phyloP scores from a whole-genome alignment of 352 stramenopile species.

The Phytophthora aleatoria region DNA sequence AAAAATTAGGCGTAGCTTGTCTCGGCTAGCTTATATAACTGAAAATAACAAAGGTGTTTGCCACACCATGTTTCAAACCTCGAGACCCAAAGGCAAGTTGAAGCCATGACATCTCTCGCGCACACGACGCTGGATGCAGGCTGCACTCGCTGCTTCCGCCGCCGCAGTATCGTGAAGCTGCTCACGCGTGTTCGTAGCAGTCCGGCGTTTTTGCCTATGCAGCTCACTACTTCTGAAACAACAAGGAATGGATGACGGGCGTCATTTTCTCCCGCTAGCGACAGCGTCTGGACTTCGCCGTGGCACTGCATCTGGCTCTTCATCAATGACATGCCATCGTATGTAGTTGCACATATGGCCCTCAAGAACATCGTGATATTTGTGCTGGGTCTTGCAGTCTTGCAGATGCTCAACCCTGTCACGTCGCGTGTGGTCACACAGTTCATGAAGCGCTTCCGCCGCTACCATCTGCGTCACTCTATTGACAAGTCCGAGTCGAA shows the following conservation, averaged over 20 bases:
- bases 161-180: no score
- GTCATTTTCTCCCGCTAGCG: constrained; percentile 85
- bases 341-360: constrained; percentile 76
- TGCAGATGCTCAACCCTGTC: constrained; percentile 72
- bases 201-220: no score
- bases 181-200: no score
- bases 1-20: no score
- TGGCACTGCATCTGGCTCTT: constrained; percentile 79
- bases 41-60: no score
- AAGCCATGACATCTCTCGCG: no score
- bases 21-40: no score
- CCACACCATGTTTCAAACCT: no score
- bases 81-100: no score
- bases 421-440: constrained; percentile 54
- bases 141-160: no score
- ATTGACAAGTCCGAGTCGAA: constrained; percentile 59
- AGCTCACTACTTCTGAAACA: constrained; percentile 80
- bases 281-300: constrained; percentile 77
- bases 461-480: neutral
- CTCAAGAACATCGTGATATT: constrained; percentile 78
- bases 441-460: no score
- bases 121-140: no score
- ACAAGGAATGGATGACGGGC: constrained; percentile 83
- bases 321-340: constrained; percentile 76
- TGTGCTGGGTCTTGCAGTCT: constrained; percentile 49